phyloP scores from a whole-genome alignment of 176 grass and related monocot species.

The Secale cereale region DNA sequence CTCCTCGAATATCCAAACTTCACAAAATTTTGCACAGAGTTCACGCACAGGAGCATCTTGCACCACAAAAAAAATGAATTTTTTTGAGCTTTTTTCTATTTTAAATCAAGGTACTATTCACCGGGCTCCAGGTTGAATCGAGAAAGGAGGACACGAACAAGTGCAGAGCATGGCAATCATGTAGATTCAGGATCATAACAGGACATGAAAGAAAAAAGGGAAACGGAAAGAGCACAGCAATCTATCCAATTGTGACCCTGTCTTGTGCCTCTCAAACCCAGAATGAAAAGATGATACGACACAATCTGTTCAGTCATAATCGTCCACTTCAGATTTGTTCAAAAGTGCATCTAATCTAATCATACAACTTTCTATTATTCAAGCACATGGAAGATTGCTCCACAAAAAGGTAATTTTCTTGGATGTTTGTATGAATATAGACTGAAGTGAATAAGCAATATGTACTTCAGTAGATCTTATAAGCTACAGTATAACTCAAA shows the following conservation, averaged over 20 bases:
- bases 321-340: neutral
- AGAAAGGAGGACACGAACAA: neutral
- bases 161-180: neutral
- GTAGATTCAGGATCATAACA: neutral
- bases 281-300: neutral
- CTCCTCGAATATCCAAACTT: too few relatives aligned
- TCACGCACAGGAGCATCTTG: too few relatives aligned
- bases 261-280: neutral
- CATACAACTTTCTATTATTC: neutral
- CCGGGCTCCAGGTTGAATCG: too few relatives aligned
- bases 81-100: too few relatives aligned
- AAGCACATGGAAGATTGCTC: neutral
- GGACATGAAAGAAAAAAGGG: constrained; percentile 12
- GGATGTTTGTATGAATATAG: neutral
- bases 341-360: neutral
- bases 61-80: too few relatives aligned
- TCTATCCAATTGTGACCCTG: constrained; percentile 10
- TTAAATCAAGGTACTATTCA: too few relatives aligned
- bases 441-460: neutral
- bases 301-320: constrained; percentile 13
- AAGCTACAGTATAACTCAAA: neutral
- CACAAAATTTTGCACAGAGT: too few relatives aligned
- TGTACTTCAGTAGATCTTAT: neutral
- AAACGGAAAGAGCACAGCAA: constrained; percentile 1
- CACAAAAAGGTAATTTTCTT: neutral